Base-by-base conservation (phyloP, 164 flowering plant genomes). In the Vitis rupestris region DNA sequence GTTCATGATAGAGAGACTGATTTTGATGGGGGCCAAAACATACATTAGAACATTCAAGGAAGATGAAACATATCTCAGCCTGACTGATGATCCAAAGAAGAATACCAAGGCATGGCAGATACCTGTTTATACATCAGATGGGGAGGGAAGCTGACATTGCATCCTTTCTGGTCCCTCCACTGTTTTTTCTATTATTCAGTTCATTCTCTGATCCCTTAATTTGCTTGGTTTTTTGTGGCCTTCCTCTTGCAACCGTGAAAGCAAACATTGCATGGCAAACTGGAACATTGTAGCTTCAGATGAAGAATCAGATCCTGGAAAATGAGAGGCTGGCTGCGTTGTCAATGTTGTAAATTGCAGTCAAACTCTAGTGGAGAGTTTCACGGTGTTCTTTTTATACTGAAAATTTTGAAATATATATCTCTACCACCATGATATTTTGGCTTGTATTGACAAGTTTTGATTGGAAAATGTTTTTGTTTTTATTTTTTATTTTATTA, bases 11-110 rank as follows among this genome's bases (percentile, higher is more conserved):
- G 99, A 95, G 72, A 87, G 99, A 79, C 87, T 93, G 44, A 81
- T 95, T 31, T 19, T 93, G 85, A 82, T 79, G 83, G 91, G 94
- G 50, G 98, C 99, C 48, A 93, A 82, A 77, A 90, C 91, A 27
- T 83, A 85, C 66, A 87, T 95, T 63, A 84, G 60, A 80, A 95
- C 99, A 61, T 90, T 77, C 70, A 93, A 88, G 74, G 98, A 87
- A 79, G 86, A 80, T 10, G 91, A 83, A 23, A 83, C 77, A n/a
- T 92, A 86, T 76, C 91, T 89, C 66, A 88, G 92, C 78, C 86
- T 95, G 51, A 87, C 93, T 0, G 98, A 93, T 72, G 97, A 95
- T 69, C 94, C 92, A 4, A 95, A 95, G 80, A 95, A 95, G 88
- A 93, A 92, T 76, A 88, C 97, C 44, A 91, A 91, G 80, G 59